Evolutionary conservation across 257 asterid species (phyloP).

Genomic region (Plantago major): DNA sequence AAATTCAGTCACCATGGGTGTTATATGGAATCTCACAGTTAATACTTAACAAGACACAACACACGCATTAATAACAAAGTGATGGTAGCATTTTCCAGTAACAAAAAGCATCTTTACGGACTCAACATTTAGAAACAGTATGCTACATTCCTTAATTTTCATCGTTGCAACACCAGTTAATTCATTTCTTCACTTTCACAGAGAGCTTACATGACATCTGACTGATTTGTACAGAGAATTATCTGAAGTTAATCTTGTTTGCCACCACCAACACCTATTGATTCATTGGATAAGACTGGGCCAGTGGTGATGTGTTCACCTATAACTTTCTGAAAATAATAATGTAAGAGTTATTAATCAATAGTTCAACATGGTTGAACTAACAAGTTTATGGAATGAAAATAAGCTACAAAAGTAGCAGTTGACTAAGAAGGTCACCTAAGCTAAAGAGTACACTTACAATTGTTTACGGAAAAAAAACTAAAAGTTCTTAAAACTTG

Average conservation of each 20-base stretch:
- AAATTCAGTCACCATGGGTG: too few relatives aligned
- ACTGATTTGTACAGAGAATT: conserved; percentile 12
- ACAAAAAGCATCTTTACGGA: background rate
- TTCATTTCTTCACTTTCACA: conserved; percentile 16
- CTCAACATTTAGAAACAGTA: conserved; percentile 17
- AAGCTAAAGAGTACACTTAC: background rate
- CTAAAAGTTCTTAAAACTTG: background rate
- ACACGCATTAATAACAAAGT: conserved; percentile 5
- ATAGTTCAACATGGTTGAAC: conserved; percentile 1
- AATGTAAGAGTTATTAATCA: conserved; percentile 9
- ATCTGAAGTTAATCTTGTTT: conserved; percentile 45
- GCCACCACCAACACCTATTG: conserved; percentile 34
- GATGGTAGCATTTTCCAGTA: conserved; percentile 4
- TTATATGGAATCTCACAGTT: conserved; percentile 12
- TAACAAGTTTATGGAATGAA: background rate
- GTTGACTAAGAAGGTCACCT: conserved; percentile 4
- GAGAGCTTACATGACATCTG: conserved; percentile 11
- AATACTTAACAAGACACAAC: background rate
- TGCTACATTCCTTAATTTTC: background rate
- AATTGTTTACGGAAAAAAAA: background rate
- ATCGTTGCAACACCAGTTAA: conserved; percentile 14
- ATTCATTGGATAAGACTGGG: conserved; percentile 33
- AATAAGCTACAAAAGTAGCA: background rate
- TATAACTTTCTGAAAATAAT: conserved; percentile 38
- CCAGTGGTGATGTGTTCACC: conserved; percentile 31